Evolutionary conservation across 83 land plant genomes (phyloP).

Genomic region (Picea engelmannii): DNA sequence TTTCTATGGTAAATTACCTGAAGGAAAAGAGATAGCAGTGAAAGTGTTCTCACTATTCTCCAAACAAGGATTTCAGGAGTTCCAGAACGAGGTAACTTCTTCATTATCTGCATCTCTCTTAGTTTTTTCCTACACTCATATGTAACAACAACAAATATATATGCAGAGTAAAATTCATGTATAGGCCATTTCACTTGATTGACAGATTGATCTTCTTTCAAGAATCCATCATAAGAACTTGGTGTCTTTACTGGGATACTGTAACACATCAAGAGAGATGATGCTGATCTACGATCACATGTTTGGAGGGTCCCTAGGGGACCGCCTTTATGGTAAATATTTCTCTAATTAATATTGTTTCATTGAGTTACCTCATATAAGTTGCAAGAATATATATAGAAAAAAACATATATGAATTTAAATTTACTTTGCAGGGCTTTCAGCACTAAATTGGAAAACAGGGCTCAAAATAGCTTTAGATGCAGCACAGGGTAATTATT

Average conservation of each 20-base stretch:
- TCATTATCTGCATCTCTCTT: no score
- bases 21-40: not conserved
- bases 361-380: not conserved
- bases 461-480: no score
- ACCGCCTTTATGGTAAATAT: conserved; percentile 23
- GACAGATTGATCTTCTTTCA: conserved; percentile 26
- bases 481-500: conserved; percentile 27
- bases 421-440: not conserved
- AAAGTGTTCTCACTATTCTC: conserved; percentile 2
- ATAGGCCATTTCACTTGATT: not conserved
- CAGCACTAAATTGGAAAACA: conserved; percentile 20
- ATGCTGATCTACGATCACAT: conserved; percentile 38
- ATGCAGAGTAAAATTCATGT: not conserved
- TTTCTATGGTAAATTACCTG: not conserved
- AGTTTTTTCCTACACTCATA: no score
- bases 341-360: not conserved
- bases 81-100: not conserved
- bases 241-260: conserved; percentile 33
- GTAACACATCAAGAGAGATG: conserved; percentile 19
- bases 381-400: not conserved
- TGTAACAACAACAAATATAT: not conserved
- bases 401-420: not conserved
- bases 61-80: not conserved
- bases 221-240: conserved; percentile 37
- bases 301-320: conserved; percentile 27